Conservation (phyloP, 352 stramenopile genomes). For the Globisporangium megalacanthum region DNA sequence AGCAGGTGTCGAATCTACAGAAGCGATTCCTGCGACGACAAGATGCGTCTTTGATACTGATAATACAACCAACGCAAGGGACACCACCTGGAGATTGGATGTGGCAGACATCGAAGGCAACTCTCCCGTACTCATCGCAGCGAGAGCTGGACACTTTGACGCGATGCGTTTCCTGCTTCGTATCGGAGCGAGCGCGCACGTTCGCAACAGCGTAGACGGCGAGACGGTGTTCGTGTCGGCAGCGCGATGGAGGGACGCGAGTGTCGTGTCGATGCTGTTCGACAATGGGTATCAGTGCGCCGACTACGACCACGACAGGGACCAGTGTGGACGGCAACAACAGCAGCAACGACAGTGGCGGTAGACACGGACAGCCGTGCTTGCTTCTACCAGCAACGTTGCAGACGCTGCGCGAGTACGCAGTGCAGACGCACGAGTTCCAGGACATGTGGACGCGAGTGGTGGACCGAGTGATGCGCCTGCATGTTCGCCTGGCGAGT, state of each 20-base stretch:
- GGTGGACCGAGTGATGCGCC: not conserved
- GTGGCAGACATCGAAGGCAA: too few species aligned
- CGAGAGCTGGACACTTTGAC: too few species aligned
- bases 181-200: not conserved
- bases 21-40: too few species aligned
- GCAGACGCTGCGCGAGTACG: not conserved
- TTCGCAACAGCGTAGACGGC: not conserved
- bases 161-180: not conserved
- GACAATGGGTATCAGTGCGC: not conserved
- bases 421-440: not conserved
- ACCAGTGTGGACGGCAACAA: too few species aligned
- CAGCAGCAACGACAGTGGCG: too few species aligned
- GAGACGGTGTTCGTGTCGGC: not conserved
- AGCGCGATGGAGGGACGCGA: not conserved
- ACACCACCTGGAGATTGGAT: too few species aligned
- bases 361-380: too few species aligned
- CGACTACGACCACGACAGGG: too few species aligned
- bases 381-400: not conserved
- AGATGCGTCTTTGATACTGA: too few species aligned
- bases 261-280: constrained; percentile 2
- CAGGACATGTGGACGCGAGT: not conserved
- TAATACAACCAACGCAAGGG: too few species aligned
- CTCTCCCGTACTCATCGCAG: too few species aligned
- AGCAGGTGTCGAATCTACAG: too few species aligned
- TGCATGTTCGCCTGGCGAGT: not conserved